phyloP scores from a whole-genome alignment of 148 eudicot species.

The Rheum nobile region DNA sequence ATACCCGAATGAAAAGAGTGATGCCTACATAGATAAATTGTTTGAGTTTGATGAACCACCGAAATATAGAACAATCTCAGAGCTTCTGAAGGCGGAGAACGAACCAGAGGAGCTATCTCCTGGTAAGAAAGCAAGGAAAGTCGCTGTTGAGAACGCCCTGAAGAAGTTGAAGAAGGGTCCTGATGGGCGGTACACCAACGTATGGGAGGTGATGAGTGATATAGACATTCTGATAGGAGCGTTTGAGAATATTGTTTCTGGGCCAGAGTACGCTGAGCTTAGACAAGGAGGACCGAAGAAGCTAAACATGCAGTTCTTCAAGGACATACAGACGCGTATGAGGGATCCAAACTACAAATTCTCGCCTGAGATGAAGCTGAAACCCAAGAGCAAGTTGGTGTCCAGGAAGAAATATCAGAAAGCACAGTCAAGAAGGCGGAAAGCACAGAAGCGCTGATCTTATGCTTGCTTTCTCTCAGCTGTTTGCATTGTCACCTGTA shows the following conservation, averaged over 20 bases:
- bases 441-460: conserved; percentile 23
- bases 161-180: conserved; percentile 93
- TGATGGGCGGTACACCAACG: conserved; percentile 85
- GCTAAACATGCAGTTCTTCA: conserved; percentile 75
- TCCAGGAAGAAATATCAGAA: conserved; percentile 77
- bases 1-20: conserved; percentile 83
- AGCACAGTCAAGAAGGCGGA: conserved; percentile 64
- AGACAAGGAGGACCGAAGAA: conserved; percentile 84
- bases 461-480: background rate
- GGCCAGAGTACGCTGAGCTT: conserved; percentile 92
- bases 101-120: conserved; percentile 90
- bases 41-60: conserved; percentile 91
- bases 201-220: conserved; percentile 97
- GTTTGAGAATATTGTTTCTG: conserved; percentile 84
- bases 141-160: conserved; percentile 88
- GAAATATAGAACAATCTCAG: conserved; percentile 58
- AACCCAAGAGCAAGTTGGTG: conserved; percentile 88
- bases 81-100: conserved; percentile 56
- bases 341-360: conserved; percentile 84
- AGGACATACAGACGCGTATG: conserved; percentile 92
- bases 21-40: conserved; percentile 63
- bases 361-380: conserved; percentile 78
- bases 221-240: conserved; percentile 83
- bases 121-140: conserved; percentile 84
- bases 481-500: background rate